phyloP scores from a whole-genome alignment of 768 basidiomycete species.

The Kwoniella europaea region DNA sequence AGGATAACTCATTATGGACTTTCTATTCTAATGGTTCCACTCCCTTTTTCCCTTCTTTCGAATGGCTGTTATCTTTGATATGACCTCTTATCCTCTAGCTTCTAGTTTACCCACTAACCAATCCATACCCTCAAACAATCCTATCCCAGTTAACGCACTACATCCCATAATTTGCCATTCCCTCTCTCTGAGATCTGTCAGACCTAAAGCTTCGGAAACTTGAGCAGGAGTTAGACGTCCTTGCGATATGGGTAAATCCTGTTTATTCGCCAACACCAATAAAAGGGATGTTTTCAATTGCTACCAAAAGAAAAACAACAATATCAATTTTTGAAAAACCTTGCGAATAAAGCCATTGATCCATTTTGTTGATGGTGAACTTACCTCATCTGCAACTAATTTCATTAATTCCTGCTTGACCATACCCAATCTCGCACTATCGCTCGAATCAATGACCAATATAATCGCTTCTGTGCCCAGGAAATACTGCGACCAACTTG shows the following conservation, averaged over 20 bases:
- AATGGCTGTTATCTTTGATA: not conserved
- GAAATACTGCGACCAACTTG: conserved; percentile 57
- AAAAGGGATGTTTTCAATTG: conserved; percentile 48
- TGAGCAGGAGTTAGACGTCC: conserved; percentile 54
- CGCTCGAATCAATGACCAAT: conserved; percentile 57
- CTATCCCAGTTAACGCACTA: conserved; percentile 52
- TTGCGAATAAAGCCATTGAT: no score
- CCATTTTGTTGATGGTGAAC: not conserved
- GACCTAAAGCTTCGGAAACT: conserved; percentile 55
- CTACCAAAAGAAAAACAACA: conserved; percentile 19
- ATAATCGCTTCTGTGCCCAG: conserved; percentile 55
- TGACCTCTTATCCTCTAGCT: conserved; percentile 10
- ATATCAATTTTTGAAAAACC: not conserved
- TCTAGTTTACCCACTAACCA: conserved; percentile 54
- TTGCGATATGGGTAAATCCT: conserved; percentile 53
- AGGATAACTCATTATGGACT: not conserved
- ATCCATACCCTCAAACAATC: conserved; percentile 56
- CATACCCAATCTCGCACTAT: conserved; percentile 48
- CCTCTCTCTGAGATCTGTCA: conserved; percentile 56
- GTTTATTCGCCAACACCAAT: conserved; percentile 57
- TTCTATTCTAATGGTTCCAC: not conserved
- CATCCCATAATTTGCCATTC: conserved; percentile 58
- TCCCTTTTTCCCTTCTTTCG: no score
- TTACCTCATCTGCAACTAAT: conserved; percentile 54
- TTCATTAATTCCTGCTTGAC: conserved; percentile 56